phyloP scores from a whole-genome alignment of 495 filamentous ascomycete species.

The Cercophora sp. region DNA sequence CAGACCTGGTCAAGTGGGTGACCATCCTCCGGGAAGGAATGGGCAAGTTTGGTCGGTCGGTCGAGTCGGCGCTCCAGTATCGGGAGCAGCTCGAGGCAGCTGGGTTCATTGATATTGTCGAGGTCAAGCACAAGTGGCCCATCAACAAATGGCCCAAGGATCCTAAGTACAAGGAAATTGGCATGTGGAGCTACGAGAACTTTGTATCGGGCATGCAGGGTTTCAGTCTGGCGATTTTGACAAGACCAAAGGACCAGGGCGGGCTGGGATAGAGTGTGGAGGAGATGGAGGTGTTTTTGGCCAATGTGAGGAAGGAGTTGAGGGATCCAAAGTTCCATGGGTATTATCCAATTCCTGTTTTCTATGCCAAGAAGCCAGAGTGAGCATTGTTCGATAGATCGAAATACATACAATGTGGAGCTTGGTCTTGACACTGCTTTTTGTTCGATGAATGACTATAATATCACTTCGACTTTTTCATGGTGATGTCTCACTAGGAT shows the following conservation, averaged over 20 bases:
- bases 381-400: too few species aligned
- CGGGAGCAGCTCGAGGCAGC: not conserved
- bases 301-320: conserved; percentile 1
- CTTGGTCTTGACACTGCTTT: too few species aligned
- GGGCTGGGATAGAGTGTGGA: conserved; percentile 4
- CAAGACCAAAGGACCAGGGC: not conserved
- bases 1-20: not conserved
- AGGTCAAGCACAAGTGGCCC: not conserved
- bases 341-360: too few species aligned
- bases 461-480: too few species aligned
- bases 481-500: too few species aligned
- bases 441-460: too few species aligned
- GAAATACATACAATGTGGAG: too few species aligned
- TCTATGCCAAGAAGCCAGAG: too few species aligned
- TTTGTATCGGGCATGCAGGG: not conserved
- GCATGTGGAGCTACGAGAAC: conserved; percentile 6
- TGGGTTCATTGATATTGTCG: not conserved
- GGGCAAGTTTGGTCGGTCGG: not conserved
- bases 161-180: not conserved
- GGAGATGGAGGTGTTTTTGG: conserved; percentile 3
- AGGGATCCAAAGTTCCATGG: not conserved
- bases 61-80: not conserved
- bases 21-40: not conserved
- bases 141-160: not conserved
- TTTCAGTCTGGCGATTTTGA: not conserved